Percentiles rank a stretch among this genome's conserved stretches.
These are phyloP conservation scores for Hansenula lynferdii DNA, from an alignment of 1,139 yeast genomes.

Conservation along the genomic window DNA sequence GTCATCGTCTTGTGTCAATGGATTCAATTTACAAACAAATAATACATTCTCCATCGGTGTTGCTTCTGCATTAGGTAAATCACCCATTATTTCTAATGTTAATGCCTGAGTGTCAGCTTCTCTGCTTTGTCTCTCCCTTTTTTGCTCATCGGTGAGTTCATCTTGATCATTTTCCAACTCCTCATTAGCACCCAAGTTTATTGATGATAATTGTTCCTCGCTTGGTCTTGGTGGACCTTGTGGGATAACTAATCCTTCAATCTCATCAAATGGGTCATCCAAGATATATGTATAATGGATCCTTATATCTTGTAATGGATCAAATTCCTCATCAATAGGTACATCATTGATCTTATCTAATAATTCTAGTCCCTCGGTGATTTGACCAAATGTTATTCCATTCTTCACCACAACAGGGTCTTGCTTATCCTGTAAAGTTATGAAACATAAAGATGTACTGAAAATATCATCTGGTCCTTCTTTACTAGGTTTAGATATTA, in stretches of 20 bases:
- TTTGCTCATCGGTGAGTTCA: constrained; percentile 15
- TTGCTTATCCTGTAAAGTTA: constrained; percentile 30
- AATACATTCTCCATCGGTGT: constrained; percentile 58
- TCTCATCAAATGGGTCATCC: constrained; percentile 51
- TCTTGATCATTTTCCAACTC: constrained; percentile 16
- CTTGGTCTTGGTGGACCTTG: constrained; percentile 33
- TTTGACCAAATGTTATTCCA: constrained; percentile 41
- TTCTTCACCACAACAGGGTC: constrained; percentile 10
- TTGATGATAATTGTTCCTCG: constrained; percentile 30
- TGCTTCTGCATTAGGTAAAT: constrained; percentile 52
- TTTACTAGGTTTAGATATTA: constrained; percentile 23
- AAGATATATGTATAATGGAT: constrained; percentile 46
- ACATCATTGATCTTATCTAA: constrained; percentile 39
- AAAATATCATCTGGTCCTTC: constrained; percentile 3
- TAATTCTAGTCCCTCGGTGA: constrained; percentile 47
- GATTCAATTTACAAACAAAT: constrained; percentile 60
- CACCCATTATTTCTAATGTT: constrained; percentile 61
- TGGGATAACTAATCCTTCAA: constrained; percentile 23
- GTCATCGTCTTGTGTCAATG: constrained; percentile 52
- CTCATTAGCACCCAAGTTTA: constrained; percentile 27
- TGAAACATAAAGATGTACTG: constrained; percentile 11
- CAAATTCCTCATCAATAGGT: constrained; percentile 32
- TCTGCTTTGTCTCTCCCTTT: constrained; percentile 26
- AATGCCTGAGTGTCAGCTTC: constrained; percentile 50
- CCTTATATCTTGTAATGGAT: constrained; percentile 47